These are phyloP conservation scores for Penicillium sp. DNA, from an alignment of 2,329 filamentous ascomycete species.

Conservation along the genomic window DNA sequence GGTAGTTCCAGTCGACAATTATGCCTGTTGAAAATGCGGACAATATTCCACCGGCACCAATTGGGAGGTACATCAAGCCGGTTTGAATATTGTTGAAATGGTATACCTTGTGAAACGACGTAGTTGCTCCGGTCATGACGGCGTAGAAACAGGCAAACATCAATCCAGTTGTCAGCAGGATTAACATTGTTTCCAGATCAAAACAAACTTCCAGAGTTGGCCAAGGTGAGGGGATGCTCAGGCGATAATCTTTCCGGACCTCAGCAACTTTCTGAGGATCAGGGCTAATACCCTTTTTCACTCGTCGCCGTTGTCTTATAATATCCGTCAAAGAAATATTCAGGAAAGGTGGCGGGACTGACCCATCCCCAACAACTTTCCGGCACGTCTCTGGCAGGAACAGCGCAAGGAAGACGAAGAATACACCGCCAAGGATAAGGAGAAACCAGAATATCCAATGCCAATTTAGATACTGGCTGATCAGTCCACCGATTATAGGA, in stretches of 20 bases:
- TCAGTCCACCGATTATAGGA: slow-evolving; percentile 63
- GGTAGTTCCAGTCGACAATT: slow-evolving; percentile 70
- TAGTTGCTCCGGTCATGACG: slow-evolving; percentile 48
- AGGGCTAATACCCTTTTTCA: slow-evolving; percentile 3
- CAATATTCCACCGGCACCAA: slow-evolving; percentile 20
- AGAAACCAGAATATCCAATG: slow-evolving; percentile 66
- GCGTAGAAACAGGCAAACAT: slow-evolving; percentile 52
- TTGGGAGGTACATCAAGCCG: slow-evolving; percentile 38
- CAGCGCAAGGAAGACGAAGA: slow-evolving; percentile 56
- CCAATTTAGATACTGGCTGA: slow-evolving; percentile 67
- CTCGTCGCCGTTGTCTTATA: slow-evolving; percentile 23
- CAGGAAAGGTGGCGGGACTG: slow-evolving; percentile 25
- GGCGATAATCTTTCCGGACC: slow-evolving; percentile 15
- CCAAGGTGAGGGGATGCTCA: slow-evolving; percentile 40
- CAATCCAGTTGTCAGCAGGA: slow-evolving; percentile 41
- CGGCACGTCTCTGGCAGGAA: slow-evolving; percentile 55
- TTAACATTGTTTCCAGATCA: slow-evolving; percentile 37
- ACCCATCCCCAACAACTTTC: slow-evolving; percentile 42
- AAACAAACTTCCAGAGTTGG: slow-evolving; percentile 37
- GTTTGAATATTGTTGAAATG: slow-evolving; percentile 50
- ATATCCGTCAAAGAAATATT: slow-evolving; percentile 25
- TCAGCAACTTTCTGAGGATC: slow-evolving; percentile 8
- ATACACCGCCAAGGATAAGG: slow-evolving; percentile 51
- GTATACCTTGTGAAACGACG: slow-evolving; percentile 48
- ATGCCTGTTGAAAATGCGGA: slow-evolving; percentile 49